Base-by-base conservation (phyloP, 768 basidiomycete species). In the Tricholoma sp. region DNA sequence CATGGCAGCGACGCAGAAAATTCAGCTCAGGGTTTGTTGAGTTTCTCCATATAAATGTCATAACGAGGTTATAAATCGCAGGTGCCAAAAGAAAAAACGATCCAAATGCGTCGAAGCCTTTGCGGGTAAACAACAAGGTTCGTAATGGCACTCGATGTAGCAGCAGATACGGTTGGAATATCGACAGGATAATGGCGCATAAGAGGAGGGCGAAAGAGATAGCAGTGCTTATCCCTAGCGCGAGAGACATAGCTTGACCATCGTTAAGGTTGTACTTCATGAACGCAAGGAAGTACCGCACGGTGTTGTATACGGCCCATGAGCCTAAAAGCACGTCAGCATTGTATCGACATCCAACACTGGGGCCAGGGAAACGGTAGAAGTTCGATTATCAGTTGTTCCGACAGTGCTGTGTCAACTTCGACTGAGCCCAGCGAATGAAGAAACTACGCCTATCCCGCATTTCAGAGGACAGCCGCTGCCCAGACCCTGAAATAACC, bases 231-330 rank as follows among this genome's bases (percentile, higher is more conserved):
- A 78, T 76, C 4, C 81, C 85, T 14, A 87, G 71, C 2, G 74
- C 74, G 5, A 86, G 68, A 19, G 80, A 71, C 22, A 73, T 65
- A 0, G 67, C 64, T 59, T 80, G 79, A 37, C 82, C 80, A 19
- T 63, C 66, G 14, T 59, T 56, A 5, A 77, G 73, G 2, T 70
- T 59, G 66, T 79, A 80, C 16, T 71, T 62, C 9, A 71, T 72
- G 62, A 79, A 85, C 3, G 85, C 83, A 10, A 89, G 63, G 63
- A 79, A 84, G 66, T 90, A 91, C 45, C 88, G 84, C 53, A 83
- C 67, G 5, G 80, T 75, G 59, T 79, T 85, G 67, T 87, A 90
- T 7, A 74, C 65, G 24, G 82, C 78, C 85, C 87, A 91, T 27
- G 66, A 67, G 58, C 72, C 86, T 88, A 55, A 12, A 52, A 45